These are phyloP conservation scores for Byssochlamys sp. DNA, from an alignment of 2,329 filamentous ascomycete genomes.

Conservation along the genomic window DNA sequence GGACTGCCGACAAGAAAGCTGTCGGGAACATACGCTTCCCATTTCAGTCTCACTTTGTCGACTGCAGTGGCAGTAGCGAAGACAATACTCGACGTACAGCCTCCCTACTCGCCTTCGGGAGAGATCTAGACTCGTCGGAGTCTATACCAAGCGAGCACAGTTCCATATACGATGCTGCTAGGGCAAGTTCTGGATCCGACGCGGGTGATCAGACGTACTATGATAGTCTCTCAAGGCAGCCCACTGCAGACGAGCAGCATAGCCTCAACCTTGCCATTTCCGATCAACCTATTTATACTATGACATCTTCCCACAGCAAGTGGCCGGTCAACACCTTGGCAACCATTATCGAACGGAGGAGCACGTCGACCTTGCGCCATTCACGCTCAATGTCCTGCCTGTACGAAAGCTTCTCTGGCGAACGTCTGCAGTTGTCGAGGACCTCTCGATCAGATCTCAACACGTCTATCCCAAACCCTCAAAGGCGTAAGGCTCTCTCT, in stretches of 20 bases:
- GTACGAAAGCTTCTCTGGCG: background rate
- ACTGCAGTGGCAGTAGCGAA: background rate
- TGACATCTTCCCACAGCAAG: constrained; percentile 8
- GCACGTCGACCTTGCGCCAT: constrained; percentile 11
- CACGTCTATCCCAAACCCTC: background rate
- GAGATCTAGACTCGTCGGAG: constrained; percentile 20
- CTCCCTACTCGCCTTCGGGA: constrained; percentile 11
- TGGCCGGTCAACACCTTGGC: constrained; percentile 14
- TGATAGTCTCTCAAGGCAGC: background rate
- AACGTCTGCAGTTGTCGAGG: background rate
- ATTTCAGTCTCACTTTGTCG: background rate
- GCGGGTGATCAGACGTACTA: constrained; percentile 6
- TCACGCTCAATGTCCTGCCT: constrained; percentile 3
- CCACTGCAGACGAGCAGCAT: background rate
- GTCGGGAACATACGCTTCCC: constrained; percentile 2
- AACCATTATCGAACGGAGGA: constrained; percentile 20
- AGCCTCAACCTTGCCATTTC: background rate
- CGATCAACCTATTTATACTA: constrained; percentile 3
- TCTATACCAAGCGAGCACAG: constrained; percentile 25
- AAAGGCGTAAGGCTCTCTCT: constrained; percentile 16
- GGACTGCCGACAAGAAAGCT: background rate
- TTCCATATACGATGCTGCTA: constrained; percentile 29
- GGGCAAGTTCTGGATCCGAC: constrained; percentile 20
- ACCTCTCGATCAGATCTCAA: background rate
- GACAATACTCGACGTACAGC: constrained; percentile 8